phyloP scores from a whole-genome alignment of 2,329 filamentous ascomycete species.

The Lachnellula suecica region DNA sequence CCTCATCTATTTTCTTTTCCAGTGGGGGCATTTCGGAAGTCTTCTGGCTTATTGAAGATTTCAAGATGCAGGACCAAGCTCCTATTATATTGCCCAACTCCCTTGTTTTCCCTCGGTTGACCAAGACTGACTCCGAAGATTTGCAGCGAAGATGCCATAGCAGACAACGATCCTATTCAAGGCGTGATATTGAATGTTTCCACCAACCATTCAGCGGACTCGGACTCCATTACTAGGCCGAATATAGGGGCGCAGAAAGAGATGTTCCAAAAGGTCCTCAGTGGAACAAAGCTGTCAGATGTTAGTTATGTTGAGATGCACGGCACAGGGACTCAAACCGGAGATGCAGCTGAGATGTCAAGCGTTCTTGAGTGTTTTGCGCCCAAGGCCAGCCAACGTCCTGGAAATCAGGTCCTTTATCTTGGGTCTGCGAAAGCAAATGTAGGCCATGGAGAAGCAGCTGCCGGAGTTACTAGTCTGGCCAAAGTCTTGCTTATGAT shows the following conservation, averaged over 20 bases:
- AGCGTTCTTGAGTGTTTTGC: slow-evolving; percentile 29
- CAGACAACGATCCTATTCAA: slow-evolving; percentile 63
- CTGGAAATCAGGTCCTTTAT: background rate
- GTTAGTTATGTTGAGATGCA: slow-evolving; percentile 85
- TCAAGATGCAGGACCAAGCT: too few relatives aligned
- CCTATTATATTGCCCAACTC: too few relatives aligned
- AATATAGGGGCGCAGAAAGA: slow-evolving; percentile 72
- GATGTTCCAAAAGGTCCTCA: slow-evolving; percentile 68
- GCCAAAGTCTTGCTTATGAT: background rate
- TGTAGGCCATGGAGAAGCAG: background rate
- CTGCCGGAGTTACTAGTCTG: background rate
- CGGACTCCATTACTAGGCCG: slow-evolving; percentile 74
- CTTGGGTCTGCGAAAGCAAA: background rate
- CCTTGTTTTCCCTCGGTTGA: too few relatives aligned
- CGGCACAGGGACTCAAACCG: slow-evolving; percentile 80
- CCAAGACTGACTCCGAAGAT: too few relatives aligned
- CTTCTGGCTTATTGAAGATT: too few relatives aligned
- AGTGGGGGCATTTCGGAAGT: too few relatives aligned
- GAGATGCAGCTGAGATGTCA: slow-evolving; percentile 75
- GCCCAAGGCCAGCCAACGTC: background rate
- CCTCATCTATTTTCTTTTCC: too few relatives aligned
- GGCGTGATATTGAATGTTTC: slow-evolving; percentile 53
- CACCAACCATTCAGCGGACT: slow-evolving; percentile 67
- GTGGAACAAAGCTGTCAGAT: background rate
- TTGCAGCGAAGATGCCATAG: slow-evolving; percentile 75